Base-by-base conservation (phyloP, 1,284 basidiomycete species). In the Apiotrichum laibachii region DNA sequence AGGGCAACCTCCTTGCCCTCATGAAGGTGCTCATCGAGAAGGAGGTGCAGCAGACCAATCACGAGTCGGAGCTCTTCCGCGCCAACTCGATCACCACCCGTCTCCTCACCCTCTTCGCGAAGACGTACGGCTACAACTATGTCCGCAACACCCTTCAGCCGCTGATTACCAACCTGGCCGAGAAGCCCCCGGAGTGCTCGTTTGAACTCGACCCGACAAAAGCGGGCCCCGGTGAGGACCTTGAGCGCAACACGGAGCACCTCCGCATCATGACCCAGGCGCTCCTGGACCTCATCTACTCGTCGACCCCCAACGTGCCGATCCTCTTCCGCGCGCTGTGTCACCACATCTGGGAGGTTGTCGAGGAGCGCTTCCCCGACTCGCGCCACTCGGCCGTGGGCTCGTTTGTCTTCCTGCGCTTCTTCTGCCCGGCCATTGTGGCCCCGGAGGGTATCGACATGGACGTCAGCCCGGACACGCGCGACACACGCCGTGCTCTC, bases 361-460 rank as follows among this genome's bases (percentile, higher is more conserved):
- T 94, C 84, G 92, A 82, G 72, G 83, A 85, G 55, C 81, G 86
- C 5, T 93, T 89, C 86, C 89, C 90, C 0, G 87, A 91, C 57
- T 84, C 89, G 5, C 89, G 89, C 70, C 90, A 89, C 71, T 85
- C 89, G 18, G 90, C 90, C 0, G 84, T 93, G 22, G 92, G 92
- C 22, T 90, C 91, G 8, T 95, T 95, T 80, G 88, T 95, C 64
- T 94, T 95, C 74, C 80, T 95, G 35, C 84, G 92, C 84, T 81
- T 81, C 68, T 79, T 82, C 61, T 81, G 79, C 50, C 92, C 92
- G 31, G 89, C 91, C 0, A 86, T 96, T 44, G 90, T 94, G 12
- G 82, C 88, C 0, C 92, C 92, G 0, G 89, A 91, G 68, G 85
- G 81, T 13, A 85, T 95, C 33, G 92, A 95, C 68, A 81, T 95